A percentile compares a stretch with the other conserved stretches of the same genome.
phyloP scores from a whole-genome alignment of 805 yeast species.

The Pichia exigua region DNA sequence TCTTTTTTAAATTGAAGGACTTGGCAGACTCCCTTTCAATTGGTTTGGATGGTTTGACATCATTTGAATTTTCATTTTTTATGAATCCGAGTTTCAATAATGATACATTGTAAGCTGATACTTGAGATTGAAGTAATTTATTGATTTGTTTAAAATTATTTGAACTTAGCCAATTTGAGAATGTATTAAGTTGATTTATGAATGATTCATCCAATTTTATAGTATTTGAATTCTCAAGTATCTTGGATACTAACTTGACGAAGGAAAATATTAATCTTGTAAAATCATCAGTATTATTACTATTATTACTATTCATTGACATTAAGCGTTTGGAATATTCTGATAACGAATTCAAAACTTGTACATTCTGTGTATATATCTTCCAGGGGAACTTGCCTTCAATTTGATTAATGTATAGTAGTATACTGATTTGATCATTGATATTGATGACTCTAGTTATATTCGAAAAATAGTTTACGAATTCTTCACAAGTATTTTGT shows the following conservation, averaged over 20 bases:
- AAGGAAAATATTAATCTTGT: slow-evolving; percentile 17
- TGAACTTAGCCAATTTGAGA: slow-evolving; percentile 7
- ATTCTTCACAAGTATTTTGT: slow-evolving; percentile 19
- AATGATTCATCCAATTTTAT: slow-evolving; percentile 13
- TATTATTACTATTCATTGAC: too few relatives aligned
- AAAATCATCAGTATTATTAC: neutral
- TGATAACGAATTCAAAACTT: slow-evolving; percentile 14
- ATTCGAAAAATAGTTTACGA: slow-evolving; percentile 16
- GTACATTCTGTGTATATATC: slow-evolving; percentile 7
- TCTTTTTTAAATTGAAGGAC: slow-evolving; percentile 21
- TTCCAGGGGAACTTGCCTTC: slow-evolving; percentile 20
- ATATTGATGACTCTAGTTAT: slow-evolving; percentile 11
- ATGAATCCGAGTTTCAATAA: slow-evolving; percentile 2
- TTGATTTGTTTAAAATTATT: neutral
- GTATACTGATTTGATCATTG: slow-evolving; percentile 19
- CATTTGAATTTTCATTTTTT: neutral
- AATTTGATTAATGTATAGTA: slow-evolving; percentile 24
- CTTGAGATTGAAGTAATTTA: neutral
- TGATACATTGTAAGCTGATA: slow-evolving; percentile 1
- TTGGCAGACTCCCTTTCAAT: slow-evolving; percentile 9
- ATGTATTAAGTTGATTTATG: slow-evolving; percentile 13
- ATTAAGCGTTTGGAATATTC: slow-evolving; percentile 8
- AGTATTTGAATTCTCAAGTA: slow-evolving; percentile 11
- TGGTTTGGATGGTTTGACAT: neutral
- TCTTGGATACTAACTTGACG: slow-evolving; percentile 17